A percentile compares a stretch with the other conserved stretches of the same genome.
Conservation (phyloP, 495 filamentous ascomycete genomes). For the Hamigera avellanea region DNA sequence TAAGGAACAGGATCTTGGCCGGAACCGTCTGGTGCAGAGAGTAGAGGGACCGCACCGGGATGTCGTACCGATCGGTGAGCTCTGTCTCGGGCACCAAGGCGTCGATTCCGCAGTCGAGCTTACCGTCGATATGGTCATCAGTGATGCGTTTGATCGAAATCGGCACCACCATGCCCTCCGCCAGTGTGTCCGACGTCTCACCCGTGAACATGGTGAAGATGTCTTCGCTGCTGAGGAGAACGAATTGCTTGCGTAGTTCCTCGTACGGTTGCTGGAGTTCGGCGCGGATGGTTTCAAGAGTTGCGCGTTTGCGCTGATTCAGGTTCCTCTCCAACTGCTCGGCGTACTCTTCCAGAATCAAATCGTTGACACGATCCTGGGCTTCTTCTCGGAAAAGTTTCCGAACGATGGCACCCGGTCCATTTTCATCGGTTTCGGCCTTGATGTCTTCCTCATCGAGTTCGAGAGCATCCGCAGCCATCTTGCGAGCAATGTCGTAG, state of each 20-base stretch:
- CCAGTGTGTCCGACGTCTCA: slow-evolving; percentile 73
- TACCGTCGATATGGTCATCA: slow-evolving; percentile 83
- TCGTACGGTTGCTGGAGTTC: slow-evolving; percentile 90
- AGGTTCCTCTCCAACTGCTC: slow-evolving; percentile 90
- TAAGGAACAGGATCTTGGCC: slow-evolving; percentile 76
- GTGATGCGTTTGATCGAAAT: slow-evolving; percentile 80
- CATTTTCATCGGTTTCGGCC: slow-evolving; percentile 80
- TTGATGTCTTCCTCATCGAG: slow-evolving; percentile 97
- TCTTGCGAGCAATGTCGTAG: slow-evolving; percentile 93
- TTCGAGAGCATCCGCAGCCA: slow-evolving; percentile 93
- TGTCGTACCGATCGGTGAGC: slow-evolving; percentile 49
- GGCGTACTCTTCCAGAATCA: slow-evolving; percentile 93
- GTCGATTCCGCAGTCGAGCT: slow-evolving; percentile 88
- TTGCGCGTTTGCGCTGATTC: slow-evolving; percentile 88
- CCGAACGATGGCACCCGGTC: slow-evolving; percentile 77
- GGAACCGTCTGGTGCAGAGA: slow-evolving; percentile 69
- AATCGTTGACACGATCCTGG: slow-evolving; percentile 89
- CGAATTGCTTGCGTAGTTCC: slow-evolving; percentile 76
- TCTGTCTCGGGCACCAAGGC: slow-evolving; percentile 68
- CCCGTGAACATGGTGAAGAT: slow-evolving; percentile 97
- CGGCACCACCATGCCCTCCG: slow-evolving; percentile 81
- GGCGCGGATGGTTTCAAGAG: slow-evolving; percentile 88
- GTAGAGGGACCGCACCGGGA: slow-evolving; percentile 47
- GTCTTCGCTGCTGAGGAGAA: slow-evolving; percentile 58
- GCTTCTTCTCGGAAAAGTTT: slow-evolving; percentile 84